Conservation (phyloP, 768 basidiomycete species). For the Pisolithus orientalis region DNA sequence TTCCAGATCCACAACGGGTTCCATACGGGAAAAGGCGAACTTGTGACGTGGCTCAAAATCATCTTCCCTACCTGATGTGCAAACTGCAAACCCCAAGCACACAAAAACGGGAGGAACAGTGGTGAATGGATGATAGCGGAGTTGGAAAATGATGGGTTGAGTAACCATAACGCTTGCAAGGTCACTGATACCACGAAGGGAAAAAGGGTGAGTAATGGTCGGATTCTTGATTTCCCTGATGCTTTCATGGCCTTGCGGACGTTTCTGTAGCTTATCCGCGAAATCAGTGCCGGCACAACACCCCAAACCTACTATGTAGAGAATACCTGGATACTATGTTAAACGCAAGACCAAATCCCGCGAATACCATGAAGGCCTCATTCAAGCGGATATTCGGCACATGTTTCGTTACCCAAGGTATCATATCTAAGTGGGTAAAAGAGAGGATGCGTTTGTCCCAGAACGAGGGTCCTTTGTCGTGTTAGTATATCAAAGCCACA, state of each 20-base stretch:
- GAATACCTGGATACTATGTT: conserved; percentile 71
- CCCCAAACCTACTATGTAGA: not conserved
- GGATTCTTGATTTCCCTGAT: conserved; percentile 34
- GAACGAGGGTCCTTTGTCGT: conserved; percentile 56
- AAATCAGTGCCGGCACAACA: conserved; percentile 3
- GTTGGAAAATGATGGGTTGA: conserved; percentile 52
- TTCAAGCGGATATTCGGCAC: conserved; percentile 74
- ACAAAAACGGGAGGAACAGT: conserved; percentile 81
- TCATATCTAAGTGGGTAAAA: conserved; percentile 46
- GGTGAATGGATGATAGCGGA: conserved; percentile 71
- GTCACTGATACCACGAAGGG: conserved; percentile 69
- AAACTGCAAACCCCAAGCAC: conserved; percentile 90
- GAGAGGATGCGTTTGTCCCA: conserved; percentile 73
- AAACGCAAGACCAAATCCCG: conserved; percentile 58
- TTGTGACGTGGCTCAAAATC: conserved; percentile 90
- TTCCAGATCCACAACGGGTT: conserved; percentile 86
- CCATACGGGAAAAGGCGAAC: conserved; percentile 77
- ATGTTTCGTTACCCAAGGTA: conserved; percentile 38
- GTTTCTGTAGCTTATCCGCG: conserved; percentile 60
- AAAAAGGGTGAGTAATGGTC: conserved; percentile 67
- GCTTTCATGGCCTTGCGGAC: conserved; percentile 57
- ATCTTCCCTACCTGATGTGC: conserved; percentile 87
- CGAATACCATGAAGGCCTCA: conserved; percentile 84
- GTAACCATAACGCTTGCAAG: conserved; percentile 81
- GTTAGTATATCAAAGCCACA: not conserved